These are phyloP conservation scores for Candolleomyces efflorescens DNA, from an alignment of 768 basidiomycete genomes.

Conservation along the genomic window DNA sequence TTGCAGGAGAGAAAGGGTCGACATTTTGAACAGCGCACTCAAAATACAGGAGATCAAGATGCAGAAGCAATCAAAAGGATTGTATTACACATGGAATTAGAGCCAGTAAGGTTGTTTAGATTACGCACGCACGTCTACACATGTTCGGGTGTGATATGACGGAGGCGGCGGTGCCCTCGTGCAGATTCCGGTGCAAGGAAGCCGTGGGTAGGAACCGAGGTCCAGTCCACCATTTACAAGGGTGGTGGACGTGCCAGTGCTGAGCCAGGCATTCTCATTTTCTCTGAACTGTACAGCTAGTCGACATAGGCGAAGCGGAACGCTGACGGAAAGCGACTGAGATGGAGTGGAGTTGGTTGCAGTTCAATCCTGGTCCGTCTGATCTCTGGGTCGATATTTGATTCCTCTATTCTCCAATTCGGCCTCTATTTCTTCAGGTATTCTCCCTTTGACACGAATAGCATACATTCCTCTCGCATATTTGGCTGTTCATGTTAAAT, in stretches of 20 bases:
- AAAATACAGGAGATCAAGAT: neutral
- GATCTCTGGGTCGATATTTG: conserved; percentile 82
- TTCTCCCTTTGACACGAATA: conserved; percentile 78
- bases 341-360: neutral
- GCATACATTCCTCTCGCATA: conserved; percentile 93
- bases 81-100: neutral
- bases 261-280: too few relatives aligned
- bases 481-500: conserved; percentile 47
- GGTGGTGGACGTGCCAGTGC: too few relatives aligned
- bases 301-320: too few relatives aligned
- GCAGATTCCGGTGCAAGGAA: too few relatives aligned
- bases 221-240: too few relatives aligned
- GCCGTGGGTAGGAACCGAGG: too few relatives aligned
- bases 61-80: neutral
- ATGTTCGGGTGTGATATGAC: neutral
- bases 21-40: neutral
- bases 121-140: too few relatives aligned
- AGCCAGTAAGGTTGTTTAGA: neutral
- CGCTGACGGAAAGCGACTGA: too few relatives aligned
- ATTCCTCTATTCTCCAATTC: conserved; percentile 75
- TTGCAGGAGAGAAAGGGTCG: conserved; percentile 46
- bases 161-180: too few relatives aligned
- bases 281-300: too few relatives aligned
- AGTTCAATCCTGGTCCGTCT: conserved; percentile 63
- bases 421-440: conserved; percentile 81